These are phyloP conservation scores for Kondoa malvinella DNA, from an alignment of 768 basidiomycete species.

Conservation along the genomic window DNA sequence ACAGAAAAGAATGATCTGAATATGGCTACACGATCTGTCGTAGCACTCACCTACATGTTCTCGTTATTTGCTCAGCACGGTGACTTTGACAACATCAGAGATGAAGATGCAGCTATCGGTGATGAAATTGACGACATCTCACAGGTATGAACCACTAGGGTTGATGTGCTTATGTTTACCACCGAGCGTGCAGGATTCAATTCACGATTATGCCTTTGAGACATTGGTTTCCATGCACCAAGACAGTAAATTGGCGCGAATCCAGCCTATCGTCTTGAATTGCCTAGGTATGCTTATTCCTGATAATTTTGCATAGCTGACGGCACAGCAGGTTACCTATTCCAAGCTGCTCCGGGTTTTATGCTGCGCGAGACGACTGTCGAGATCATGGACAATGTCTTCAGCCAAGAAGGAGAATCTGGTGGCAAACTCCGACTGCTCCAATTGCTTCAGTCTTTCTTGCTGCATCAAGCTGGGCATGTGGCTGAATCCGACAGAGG, in stretches of 20 bases:
- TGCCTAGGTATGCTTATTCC: conserved; percentile 53
- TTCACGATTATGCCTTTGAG: conserved; percentile 68
- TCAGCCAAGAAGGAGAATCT: conserved; percentile 41
- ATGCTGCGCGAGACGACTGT: conserved; percentile 69
- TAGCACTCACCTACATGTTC: conserved; percentile 60
- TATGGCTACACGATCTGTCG: not conserved
- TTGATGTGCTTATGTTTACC: conserved; percentile 10
- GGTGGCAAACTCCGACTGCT: conserved; percentile 50
- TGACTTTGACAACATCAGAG: conserved; percentile 60
- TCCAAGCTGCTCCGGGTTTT: conserved; percentile 74
- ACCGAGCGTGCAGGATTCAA: conserved; percentile 39
- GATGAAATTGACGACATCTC: conserved; percentile 46
- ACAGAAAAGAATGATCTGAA: not conserved
- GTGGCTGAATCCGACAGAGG: conserved; percentile 57
- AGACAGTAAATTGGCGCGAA: conserved; percentile 43
- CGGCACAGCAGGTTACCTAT: conserved; percentile 54
- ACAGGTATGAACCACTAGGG: conserved; percentile 34
- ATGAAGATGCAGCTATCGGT: conserved; percentile 31
- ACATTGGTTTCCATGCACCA: conserved; percentile 55
- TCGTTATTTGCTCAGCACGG: conserved; percentile 75
- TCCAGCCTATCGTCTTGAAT: conserved; percentile 59
- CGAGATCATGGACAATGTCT: conserved; percentile 74
- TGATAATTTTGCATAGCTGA: not conserved
- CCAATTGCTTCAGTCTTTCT: conserved; percentile 79
- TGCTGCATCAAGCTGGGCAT: conserved; percentile 65